A percentile compares a stretch with the other conserved stretches of the same genome.
phyloP scores from a whole-genome alignment of 441 rosid species.

The Croton setiger region DNA sequence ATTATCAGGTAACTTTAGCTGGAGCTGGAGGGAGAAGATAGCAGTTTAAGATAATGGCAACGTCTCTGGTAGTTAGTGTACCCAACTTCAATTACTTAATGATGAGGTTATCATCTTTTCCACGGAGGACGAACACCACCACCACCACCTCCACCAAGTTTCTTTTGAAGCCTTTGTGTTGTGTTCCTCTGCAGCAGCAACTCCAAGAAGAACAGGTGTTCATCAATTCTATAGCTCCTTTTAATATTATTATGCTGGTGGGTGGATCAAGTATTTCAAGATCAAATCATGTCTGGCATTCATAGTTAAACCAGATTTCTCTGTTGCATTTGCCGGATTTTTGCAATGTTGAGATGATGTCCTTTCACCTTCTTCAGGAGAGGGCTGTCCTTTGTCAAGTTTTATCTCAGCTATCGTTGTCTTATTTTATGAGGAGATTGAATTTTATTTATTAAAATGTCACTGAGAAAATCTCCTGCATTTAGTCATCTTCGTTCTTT shows the following conservation, averaged over 20 bases:
- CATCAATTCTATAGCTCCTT: not conserved
- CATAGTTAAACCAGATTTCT: not conserved
- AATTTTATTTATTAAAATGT: not conserved
- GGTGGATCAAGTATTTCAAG: not conserved
- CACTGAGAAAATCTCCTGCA: not conserved
- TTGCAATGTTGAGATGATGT: not conserved
- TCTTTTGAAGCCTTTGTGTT: conserved; percentile 35
- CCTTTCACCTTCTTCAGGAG: not conserved
- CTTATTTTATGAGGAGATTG: not conserved
- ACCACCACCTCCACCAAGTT: not conserved
- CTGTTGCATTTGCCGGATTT: not conserved
- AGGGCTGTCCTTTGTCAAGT: not conserved
- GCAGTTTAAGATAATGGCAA: conserved; percentile 20
- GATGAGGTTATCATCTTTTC: conserved; percentile 5
- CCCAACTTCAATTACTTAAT: conserved; percentile 13
- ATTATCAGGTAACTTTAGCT: not conserved
- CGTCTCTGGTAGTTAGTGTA: conserved; percentile 16
- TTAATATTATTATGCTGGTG: no score
- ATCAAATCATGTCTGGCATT: not conserved
- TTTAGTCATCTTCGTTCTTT: not conserved
- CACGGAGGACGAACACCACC: not conserved
- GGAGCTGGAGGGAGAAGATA: not conserved
- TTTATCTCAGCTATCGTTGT: not conserved
- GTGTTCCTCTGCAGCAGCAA: conserved; percentile 46
- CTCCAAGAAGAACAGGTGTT: conserved; percentile 37